Evolutionary conservation across 2,329 filamentous ascomycete species (phyloP).

Genomic region (Trichoderma brevicompactum): DNA sequence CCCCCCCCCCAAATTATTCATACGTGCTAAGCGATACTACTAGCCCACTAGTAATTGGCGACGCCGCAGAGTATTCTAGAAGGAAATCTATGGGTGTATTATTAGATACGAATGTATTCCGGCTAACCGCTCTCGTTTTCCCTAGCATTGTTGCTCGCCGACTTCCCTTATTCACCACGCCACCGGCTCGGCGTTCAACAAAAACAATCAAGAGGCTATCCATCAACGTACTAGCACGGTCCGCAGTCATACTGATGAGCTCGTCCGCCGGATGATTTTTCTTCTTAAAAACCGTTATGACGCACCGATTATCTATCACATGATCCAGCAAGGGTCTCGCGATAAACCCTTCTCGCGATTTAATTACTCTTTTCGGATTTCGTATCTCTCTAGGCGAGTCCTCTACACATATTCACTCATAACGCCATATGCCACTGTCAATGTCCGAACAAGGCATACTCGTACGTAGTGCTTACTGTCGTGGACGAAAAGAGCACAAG

Average conservation of each 20-base stretch:
- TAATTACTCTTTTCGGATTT: not conserved
- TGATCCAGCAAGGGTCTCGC: not conserved
- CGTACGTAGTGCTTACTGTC: constrained; percentile 6
- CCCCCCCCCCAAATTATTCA: too few relatives aligned
- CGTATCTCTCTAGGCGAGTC: not conserved
- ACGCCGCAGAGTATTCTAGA: constrained; percentile 12
- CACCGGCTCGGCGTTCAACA: constrained; percentile 1
- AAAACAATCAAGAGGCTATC: not conserved
- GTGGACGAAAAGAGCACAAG: not conserved
- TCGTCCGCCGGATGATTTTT: not conserved
- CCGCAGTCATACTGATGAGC: not conserved
- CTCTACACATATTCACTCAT: not conserved
- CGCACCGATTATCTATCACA: not conserved
- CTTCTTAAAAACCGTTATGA: not conserved
- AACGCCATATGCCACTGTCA: not conserved
- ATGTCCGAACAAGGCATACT: not conserved
- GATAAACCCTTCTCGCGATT: not conserved
- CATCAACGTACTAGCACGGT: not conserved
- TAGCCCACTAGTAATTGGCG: not conserved
- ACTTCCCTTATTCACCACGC: not conserved
- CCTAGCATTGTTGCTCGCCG: not conserved
- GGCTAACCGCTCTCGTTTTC: not conserved
- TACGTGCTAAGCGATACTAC: not conserved
- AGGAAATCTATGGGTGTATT: not conserved
- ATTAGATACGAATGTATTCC: not conserved